Percentiles rank a stretch among this genome's conserved stretches.
These are phyloP conservation scores for Malbranchea zuffiana DNA, from an alignment of 2,329 filamentous ascomycete species.

Conservation along the genomic window DNA sequence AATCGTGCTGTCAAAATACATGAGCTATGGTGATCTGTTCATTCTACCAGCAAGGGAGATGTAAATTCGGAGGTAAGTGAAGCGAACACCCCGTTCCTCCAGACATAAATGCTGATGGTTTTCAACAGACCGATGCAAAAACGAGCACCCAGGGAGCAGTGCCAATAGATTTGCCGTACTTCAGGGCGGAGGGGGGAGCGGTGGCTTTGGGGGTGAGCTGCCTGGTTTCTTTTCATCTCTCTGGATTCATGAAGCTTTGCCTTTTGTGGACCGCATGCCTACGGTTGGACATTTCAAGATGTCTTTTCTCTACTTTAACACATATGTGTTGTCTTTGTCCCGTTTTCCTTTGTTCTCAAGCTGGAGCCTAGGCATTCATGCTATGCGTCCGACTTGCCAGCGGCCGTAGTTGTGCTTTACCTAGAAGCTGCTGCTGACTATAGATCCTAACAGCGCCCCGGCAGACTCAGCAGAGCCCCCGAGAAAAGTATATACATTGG, in stretches of 20 bases:
- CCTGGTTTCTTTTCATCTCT: background rate
- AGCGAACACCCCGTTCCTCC: background rate
- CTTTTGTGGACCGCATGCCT: background rate
- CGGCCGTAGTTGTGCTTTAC: no score
- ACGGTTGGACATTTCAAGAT: no score
- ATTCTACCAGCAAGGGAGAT: conserved; percentile 55
- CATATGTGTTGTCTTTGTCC: no score
- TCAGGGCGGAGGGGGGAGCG: conserved; percentile 19
- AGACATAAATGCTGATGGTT: background rate
- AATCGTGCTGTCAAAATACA: no score
- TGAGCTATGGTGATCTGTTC: conserved; percentile 44
- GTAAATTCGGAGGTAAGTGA: conserved; percentile 51
- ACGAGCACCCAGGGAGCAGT: conserved; percentile 45
- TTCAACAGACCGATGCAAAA: conserved; percentile 45
- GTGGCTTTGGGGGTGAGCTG: conserved; percentile 15
- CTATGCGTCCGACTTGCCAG: no score
- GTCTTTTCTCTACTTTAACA: no score
- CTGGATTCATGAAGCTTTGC: no score
- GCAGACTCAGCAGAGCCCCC: conserved; percentile 2
- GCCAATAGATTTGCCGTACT: conserved; percentile 45
- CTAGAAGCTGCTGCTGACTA: no score
- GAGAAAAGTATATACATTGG: conserved; percentile 3
- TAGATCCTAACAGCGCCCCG: no score
- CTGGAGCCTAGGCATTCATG: no score
- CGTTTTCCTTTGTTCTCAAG: no score